Conservation (phyloP, 805 yeast species). For the Yueomyces sp. region DNA sequence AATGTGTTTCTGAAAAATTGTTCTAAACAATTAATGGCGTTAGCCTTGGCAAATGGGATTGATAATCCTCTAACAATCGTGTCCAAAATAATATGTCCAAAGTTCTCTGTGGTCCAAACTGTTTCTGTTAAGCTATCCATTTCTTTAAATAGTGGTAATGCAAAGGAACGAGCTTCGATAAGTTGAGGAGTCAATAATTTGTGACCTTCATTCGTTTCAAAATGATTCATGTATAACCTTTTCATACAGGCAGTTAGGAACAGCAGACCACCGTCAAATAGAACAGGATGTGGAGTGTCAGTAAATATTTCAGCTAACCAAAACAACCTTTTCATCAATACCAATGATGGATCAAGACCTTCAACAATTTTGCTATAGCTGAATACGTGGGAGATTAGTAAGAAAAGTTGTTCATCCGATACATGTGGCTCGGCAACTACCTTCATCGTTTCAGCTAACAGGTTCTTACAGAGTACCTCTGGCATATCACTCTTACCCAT, state of each 20-base stretch:
- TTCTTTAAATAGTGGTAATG: constrained; percentile 24
- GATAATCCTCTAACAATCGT: constrained; percentile 44
- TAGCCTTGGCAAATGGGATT: constrained; percentile 39
- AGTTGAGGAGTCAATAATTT: constrained; percentile 19
- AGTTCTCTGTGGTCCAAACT: constrained; percentile 29
- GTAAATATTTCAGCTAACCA: constrained; percentile 26
- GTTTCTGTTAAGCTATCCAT: constrained; percentile 32
- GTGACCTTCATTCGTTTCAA: constrained; percentile 18
- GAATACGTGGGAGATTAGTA: constrained; percentile 26
- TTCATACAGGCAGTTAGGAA: constrained; percentile 26
- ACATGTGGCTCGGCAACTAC: constrained; percentile 24
- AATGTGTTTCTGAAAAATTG: constrained; percentile 32
- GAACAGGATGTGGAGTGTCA: constrained; percentile 22
- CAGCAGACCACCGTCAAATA: constrained; percentile 29
- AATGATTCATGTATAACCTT: constrained; percentile 21
- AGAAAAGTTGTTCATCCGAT: constrained; percentile 19
- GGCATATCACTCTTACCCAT: constrained; percentile 50
- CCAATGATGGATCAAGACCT: constrained; percentile 25
- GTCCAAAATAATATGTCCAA: constrained; percentile 37
- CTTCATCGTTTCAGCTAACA: constrained; percentile 21
- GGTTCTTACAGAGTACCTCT: constrained; percentile 32
- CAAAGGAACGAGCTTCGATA: constrained; percentile 27
- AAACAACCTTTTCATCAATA: constrained; percentile 20
- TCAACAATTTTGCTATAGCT: constrained; percentile 28
- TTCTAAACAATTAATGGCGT: constrained; percentile 34